Evolutionary conservation across 2,329 filamentous ascomycete species (phyloP).

Genomic region (Pseudocercospora cruenta): DNA sequence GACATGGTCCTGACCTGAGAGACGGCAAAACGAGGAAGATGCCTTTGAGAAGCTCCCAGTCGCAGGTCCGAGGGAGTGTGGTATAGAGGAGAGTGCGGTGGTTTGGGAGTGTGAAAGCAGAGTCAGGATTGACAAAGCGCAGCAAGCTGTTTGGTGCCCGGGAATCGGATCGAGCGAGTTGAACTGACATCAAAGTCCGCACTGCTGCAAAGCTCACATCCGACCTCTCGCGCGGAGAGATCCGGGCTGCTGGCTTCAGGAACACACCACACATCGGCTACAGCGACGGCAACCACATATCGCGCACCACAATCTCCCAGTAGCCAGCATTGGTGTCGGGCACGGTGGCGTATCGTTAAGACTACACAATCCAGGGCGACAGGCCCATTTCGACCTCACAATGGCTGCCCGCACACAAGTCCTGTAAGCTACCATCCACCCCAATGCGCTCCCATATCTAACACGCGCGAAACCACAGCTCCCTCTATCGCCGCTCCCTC

Average conservation of each 20-base stretch:
- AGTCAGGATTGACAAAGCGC: background rate
- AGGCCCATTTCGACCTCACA: constrained; percentile 2
- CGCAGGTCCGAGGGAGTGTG: constrained; percentile 6
- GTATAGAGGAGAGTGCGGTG: constrained; percentile 16
- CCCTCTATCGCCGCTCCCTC: constrained; percentile 86
- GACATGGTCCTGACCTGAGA: constrained; percentile 37
- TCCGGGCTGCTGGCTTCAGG: background rate
- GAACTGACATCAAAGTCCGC: background rate
- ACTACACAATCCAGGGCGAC: background rate
- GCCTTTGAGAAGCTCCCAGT: constrained; percentile 34
- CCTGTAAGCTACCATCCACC: constrained; percentile 30
- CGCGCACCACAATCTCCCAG: background rate
- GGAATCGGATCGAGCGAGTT: background rate
- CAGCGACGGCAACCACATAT: constrained; percentile 2
- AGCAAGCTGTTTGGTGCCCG: background rate
- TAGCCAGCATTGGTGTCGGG: background rate
- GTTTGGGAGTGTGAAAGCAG: constrained; percentile 1
- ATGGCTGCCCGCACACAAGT: constrained; percentile 42
- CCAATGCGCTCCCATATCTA: background rate
- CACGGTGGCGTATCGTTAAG: background rate
- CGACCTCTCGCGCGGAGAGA: background rate
- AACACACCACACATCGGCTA: background rate
- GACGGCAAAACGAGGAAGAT: constrained; percentile 26
- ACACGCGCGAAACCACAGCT: constrained; percentile 46
- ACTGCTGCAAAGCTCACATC: background rate